Evolutionary conservation across 1,284 basidiomycete genomes (phyloP).

Genomic region (Xerocomus nothofagi): DNA sequence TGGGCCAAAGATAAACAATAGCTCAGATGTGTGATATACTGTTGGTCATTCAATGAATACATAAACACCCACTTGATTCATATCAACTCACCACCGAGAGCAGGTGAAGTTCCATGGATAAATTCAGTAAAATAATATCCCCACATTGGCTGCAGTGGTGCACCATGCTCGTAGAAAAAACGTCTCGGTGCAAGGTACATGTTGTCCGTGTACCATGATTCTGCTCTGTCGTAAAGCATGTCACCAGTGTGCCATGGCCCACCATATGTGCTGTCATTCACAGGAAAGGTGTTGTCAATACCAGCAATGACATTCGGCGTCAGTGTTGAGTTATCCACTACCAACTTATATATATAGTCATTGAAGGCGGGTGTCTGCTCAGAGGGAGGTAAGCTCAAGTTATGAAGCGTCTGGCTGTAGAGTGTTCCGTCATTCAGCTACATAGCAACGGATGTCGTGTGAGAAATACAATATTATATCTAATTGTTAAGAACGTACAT

Average conservation of each 20-base stretch:
- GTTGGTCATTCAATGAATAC: background rate
- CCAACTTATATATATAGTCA: conserved; percentile 12
- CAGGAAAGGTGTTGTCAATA: conserved; percentile 45
- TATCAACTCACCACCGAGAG: conserved; percentile 41
- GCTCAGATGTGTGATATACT: conserved; percentile 24
- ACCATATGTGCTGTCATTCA: conserved; percentile 46
- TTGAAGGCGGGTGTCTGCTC: conserved; percentile 22
- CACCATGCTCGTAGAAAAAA: conserved; percentile 48
- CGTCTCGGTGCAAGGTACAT: conserved; percentile 54
- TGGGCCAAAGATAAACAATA: conserved; percentile 23
- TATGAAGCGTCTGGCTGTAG: conserved; percentile 9
- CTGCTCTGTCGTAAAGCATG: conserved; percentile 54
- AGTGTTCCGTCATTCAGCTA: conserved; percentile 22
- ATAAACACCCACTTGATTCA: background rate
- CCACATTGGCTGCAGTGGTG: conserved; percentile 49
- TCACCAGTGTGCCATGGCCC: conserved; percentile 58
- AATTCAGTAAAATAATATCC: conserved; percentile 57
- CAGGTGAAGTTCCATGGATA: conserved; percentile 48
- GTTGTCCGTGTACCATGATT: conserved; percentile 55
- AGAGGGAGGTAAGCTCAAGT: conserved; percentile 14
- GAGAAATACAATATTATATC: background rate
- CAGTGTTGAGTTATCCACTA: conserved; percentile 22
- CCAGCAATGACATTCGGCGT: conserved; percentile 15
- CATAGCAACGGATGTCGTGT: background rate
- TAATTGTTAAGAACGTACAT: conserved; percentile 6